These are phyloP conservation scores for Starmerella ratchasimensis DNA, from an alignment of 805 yeast genomes.

Conservation along the genomic window DNA sequence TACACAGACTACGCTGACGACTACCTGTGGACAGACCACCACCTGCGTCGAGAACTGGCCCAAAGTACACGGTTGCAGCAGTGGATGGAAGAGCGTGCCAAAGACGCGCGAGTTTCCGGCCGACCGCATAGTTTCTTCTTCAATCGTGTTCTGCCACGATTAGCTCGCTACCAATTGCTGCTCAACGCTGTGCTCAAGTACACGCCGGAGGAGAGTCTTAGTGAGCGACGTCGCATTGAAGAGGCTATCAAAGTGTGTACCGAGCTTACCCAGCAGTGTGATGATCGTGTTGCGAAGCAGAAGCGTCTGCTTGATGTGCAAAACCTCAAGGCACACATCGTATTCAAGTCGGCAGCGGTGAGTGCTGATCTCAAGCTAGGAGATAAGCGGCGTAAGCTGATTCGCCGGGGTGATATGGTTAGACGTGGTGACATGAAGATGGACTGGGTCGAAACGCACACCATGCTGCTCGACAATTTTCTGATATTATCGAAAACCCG, in stretches of 20 bases:
- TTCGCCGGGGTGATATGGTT: slow-evolving; percentile 43
- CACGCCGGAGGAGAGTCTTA: slow-evolving; percentile 35
- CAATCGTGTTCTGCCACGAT: slow-evolving; percentile 41
- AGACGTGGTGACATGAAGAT: slow-evolving; percentile 54
- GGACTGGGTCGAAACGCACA: slow-evolving; percentile 37
- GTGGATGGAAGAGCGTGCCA: slow-evolving; percentile 44
- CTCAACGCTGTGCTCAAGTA: slow-evolving; percentile 43
- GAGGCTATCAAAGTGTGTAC: slow-evolving; percentile 44
- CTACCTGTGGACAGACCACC: slow-evolving; percentile 27
- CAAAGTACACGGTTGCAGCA: slow-evolving; percentile 35
- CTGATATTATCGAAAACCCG: slow-evolving; percentile 30
- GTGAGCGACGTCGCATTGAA: slow-evolving; percentile 14
- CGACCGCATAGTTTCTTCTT: slow-evolving; percentile 34
- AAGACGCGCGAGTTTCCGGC: slow-evolving; percentile 33
- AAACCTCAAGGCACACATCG: slow-evolving; percentile 38
- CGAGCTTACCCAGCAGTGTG: slow-evolving; percentile 43
- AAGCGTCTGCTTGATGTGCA: slow-evolving; percentile 44
- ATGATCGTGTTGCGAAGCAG: slow-evolving; percentile 47
- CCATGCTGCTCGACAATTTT: slow-evolving; percentile 59
- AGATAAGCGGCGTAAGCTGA: slow-evolving; percentile 42
- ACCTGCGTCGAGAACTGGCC: slow-evolving; percentile 32
- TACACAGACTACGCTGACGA: slow-evolving; percentile 46
- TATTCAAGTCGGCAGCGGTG: slow-evolving; percentile 38
- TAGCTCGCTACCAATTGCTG: slow-evolving; percentile 49
- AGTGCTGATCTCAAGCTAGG: slow-evolving; percentile 37